Evolutionary conservation across 2,329 filamentous ascomycete genomes (phyloP).

Genomic region (Fusarium setosum): DNA sequence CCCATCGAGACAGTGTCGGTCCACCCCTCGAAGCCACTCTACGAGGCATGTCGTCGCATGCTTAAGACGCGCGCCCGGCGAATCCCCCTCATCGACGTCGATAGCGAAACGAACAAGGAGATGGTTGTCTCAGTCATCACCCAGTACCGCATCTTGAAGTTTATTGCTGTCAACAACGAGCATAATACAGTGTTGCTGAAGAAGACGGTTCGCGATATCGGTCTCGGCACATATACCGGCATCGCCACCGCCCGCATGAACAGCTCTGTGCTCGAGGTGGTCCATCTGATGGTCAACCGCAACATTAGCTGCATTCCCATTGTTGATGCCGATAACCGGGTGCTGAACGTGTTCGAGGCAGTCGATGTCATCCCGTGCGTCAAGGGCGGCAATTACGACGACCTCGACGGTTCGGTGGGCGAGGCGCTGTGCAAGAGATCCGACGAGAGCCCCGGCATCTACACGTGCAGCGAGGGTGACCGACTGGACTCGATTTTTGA

Average conservation of each 20-base stretch:
- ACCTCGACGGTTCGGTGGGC: conserved; percentile 85
- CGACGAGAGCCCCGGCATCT: conserved; percentile 95
- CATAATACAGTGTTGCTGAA: conserved; percentile 88
- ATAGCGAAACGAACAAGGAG: conserved; percentile 91
- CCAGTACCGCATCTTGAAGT: conserved; percentile 98
- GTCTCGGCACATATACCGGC: conserved; percentile 84
- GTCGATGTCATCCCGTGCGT: conserved; percentile 97
- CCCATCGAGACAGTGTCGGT: conserved; percentile 97
- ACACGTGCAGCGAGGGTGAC: conserved; percentile 93
- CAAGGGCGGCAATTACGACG: conserved; percentile 92
- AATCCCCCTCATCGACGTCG: conserved; percentile 92
- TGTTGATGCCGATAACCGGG: conserved; percentile 78
- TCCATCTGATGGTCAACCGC: conserved; percentile 90
- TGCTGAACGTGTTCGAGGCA: conserved; percentile 97
- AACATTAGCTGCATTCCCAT: conserved; percentile 97
- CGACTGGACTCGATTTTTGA: conserved; percentile 96
- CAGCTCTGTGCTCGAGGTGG: conserved; percentile 92
- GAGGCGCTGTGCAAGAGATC: conserved; percentile 89
- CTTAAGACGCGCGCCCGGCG: conserved; percentile 91
- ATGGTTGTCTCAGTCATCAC: conserved; percentile 98
- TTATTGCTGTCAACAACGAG: conserved; percentile 92
- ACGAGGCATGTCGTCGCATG: conserved; percentile 96
- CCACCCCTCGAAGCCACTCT: conserved; percentile 88
- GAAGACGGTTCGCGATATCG: conserved; percentile 86
- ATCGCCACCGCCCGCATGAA: conserved; percentile 88